Conservation (phyloP, 192 early-diverging fungal genomes). For the Lobosporangium transversale region DNA sequence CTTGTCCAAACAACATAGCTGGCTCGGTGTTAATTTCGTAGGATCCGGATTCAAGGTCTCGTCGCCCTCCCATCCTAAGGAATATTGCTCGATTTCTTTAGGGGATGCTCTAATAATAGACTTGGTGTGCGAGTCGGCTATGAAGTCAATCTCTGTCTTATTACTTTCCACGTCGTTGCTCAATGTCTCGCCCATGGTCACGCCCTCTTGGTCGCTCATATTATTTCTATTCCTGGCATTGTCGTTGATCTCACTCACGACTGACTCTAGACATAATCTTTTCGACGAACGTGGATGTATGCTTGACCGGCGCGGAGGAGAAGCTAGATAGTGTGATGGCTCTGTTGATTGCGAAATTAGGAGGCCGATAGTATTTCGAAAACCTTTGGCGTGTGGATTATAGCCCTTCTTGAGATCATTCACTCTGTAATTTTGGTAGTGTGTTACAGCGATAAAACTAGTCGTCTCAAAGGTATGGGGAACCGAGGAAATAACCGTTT, state of each 20-base stretch:
- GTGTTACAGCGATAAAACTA: constrained; percentile 67
- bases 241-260: neutral
- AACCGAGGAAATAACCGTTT: constrained; percentile 3
- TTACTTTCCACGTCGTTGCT: neutral
- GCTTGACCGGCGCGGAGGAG: neutral
- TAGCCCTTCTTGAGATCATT: constrained; percentile 65
- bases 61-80: too few species aligned
- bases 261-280: neutral
- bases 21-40: neutral
- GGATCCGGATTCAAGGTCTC: neutral
- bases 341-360: neutral
- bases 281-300: neutral
- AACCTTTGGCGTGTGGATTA: constrained; percentile 72
- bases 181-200: too few species aligned
- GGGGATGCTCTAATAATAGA: too few species aligned
- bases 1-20: neutral
- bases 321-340: neutral
- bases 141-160: neutral
- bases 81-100: too few species aligned
- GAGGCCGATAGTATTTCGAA: constrained; percentile 35
- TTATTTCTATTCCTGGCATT: neutral
- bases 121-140: neutral
- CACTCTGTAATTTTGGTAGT: constrained; percentile 67
- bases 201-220: neutral
- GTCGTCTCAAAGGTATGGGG: constrained; percentile 58